A percentile compares a stretch with the other conserved stretches of the same genome.
Conservation (phyloP, 441 rosid genomes). For the Francoa sonchifolia region DNA sequence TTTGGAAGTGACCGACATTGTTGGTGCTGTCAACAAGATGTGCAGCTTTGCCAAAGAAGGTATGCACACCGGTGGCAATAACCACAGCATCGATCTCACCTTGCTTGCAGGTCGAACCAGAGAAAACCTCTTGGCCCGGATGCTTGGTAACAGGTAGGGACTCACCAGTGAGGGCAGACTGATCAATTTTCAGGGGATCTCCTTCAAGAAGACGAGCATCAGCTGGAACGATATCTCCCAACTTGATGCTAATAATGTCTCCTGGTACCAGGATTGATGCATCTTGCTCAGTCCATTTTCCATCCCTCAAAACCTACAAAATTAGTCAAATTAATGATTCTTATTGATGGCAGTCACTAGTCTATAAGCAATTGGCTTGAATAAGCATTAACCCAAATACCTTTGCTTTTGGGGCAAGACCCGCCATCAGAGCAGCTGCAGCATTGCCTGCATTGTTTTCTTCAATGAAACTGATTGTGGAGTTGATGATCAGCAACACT, state of each 20-base stretch:
- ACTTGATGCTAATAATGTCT: too few relatives aligned
- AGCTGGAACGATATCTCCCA: too few relatives aligned
- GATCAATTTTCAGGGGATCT: too few relatives aligned
- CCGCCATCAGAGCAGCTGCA: slow-evolving; percentile 70
- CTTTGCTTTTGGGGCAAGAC: slow-evolving; percentile 57
- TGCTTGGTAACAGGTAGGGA: slow-evolving; percentile 47
- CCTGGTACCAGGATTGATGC: slow-evolving; percentile 59
- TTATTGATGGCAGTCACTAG: neutral
- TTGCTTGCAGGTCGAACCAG: slow-evolving; percentile 63
- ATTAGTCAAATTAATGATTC: neutral
- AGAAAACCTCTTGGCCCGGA: slow-evolving; percentile 49
- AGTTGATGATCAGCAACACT: slow-evolving; percentile 46
- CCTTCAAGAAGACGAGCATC: too few relatives aligned
- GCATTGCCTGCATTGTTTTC: slow-evolving; percentile 75
- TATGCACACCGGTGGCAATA: slow-evolving; percentile 59
- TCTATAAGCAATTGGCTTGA: neutral
- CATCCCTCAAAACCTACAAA: slow-evolving; percentile 47
- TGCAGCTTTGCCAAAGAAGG: slow-evolving; percentile 63
- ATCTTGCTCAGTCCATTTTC: slow-evolving; percentile 55
- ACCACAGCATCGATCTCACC: slow-evolving; percentile 59
- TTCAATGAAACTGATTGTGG: slow-evolving; percentile 62
- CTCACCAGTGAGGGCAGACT: too few relatives aligned
- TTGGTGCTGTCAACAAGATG: slow-evolving; percentile 63
- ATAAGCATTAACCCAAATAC: neutral
- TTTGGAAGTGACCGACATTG: slow-evolving; percentile 69